These are phyloP conservation scores for Xanthoconium purpureum DNA, from an alignment of 768 basidiomycete species.

Conservation along the genomic window DNA sequence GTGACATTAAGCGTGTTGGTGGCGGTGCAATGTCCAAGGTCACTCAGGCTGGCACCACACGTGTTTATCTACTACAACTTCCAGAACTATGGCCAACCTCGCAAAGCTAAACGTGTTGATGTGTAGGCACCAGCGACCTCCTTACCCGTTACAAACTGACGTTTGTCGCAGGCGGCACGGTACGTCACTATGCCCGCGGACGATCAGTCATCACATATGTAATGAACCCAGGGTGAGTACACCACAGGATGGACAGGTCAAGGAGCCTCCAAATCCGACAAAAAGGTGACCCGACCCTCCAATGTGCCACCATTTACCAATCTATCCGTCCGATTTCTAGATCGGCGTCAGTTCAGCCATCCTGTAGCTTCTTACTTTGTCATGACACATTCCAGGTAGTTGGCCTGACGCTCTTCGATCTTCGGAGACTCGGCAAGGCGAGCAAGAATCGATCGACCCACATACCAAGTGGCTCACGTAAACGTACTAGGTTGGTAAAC, in stretches of 20 bases:
- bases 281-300: constrained; percentile 57
- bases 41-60: not conserved
- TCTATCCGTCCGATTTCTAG: constrained; percentile 32
- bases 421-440: constrained; percentile 78
- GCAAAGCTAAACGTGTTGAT: constrained; percentile 69
- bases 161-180: constrained; percentile 42
- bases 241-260: constrained; percentile 92
- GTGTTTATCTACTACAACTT: too few species aligned
- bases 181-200: constrained; percentile 19
- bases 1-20: constrained; percentile 31
- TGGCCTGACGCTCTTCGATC: constrained; percentile 85
- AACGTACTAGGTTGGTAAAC: constrained; percentile 53
- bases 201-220: not conserved
- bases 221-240: constrained; percentile 65
- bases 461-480: constrained; percentile 1
- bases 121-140: constrained; percentile 48
- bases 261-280: constrained; percentile 93
- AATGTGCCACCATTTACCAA: not conserved
- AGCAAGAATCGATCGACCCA: constrained; percentile 18
- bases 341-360: constrained; percentile 55
- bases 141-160: constrained; percentile 4
- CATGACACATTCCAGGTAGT: constrained; percentile 59
- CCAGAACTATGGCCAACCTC: constrained; percentile 39
- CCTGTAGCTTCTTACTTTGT: not conserved
- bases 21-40: constrained; percentile 18